Base-by-base conservation (phyloP, 2,329 filamentous ascomycete genomes). In the Aureobasidium subglaciale region DNA sequence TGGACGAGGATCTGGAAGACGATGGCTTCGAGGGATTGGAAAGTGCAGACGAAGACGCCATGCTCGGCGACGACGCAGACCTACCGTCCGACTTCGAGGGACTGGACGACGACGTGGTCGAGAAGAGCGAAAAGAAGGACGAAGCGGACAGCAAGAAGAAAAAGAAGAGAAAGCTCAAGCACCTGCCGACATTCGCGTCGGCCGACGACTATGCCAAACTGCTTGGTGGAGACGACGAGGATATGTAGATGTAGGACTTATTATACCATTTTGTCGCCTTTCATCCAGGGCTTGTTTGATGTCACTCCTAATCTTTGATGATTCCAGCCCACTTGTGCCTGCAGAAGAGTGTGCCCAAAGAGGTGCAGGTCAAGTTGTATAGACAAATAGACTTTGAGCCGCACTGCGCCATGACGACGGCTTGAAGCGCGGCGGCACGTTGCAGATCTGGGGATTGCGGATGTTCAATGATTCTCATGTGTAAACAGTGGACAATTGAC, bases 181-280 rank as follows among this genome's bases (percentile, higher is more conserved):
- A 84, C 61, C 76, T 99, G 63, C 93, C 93, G 6, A 95, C 84
- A 32, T 99, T 99, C 75, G 93, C 95, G 18, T 95, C 89, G 29
- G 87, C 81, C 29, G 93, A 97, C 55, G 93, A 97, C 69, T 99
- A 97, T 71, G 92, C 90, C 15, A 87, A 87, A 64, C 79, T 71
- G 60, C 58, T 71, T 40, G 60, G 59, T 22, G 56, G 30, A 24
- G 56, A 57, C 34, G 56, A 57, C 40, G 56, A 54, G 22, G 54
- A 48, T 20, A 41, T 32, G 35, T 56, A 56, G 54, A 56, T 32
- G 43, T 30, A 48, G 50, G 9, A n/a, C 27, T 43, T 29, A 3
- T 34, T 54, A 54, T 54, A 54, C 27, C 29, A 54, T 35, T 24
- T 6, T 24, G 25, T 24, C 30, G 24, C 13, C 35, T 25, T 22